Percentiles rank a stretch among this genome's conserved stretches.
phyloP scores from a whole-genome alignment of 495 filamentous ascomycete genomes.

The Pseudoneurospora amorphoporcata region DNA sequence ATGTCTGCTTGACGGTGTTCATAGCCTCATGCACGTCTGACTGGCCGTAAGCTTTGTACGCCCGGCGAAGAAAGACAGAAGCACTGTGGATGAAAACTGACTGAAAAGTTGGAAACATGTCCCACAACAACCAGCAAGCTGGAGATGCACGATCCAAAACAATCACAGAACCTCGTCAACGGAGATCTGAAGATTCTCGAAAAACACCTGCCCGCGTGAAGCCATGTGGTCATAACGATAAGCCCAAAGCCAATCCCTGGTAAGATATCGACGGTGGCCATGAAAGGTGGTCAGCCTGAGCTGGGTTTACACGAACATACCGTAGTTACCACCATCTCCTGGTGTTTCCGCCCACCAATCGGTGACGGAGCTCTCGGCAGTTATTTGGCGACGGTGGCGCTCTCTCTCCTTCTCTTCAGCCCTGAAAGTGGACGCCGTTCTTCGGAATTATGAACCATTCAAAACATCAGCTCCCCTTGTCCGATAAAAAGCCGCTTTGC shows the following conservation, averaged over 20 bases:
- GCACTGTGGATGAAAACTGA: neutral
- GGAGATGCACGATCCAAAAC: neutral
- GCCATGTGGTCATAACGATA: neutral
- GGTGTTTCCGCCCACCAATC: neutral
- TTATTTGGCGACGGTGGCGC: neutral
- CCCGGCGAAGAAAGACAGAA: neutral
- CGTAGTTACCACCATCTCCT: neutral
- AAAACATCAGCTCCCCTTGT: neutral
- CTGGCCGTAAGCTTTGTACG: neutral
- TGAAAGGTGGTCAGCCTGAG: neutral
- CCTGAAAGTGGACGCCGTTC: neutral
- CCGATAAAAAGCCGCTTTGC: neutral
- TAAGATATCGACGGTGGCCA: neutral
- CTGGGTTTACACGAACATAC: neutral
- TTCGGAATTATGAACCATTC: neutral
- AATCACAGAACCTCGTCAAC: neutral
- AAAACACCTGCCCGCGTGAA: neutral
- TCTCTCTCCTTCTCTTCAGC: neutral
- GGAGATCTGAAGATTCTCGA: neutral
- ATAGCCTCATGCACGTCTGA: neutral
- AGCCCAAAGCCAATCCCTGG: neutral
- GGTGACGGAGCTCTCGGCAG: neutral
- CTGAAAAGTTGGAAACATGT: neutral
- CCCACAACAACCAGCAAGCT: neutral
- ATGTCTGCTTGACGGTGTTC: neutral